Evolutionary conservation across 169 alveolate genomes (phyloP), one percentile per base, ranked within the genome.

Genomic region (Plasmodium fragile): DNA sequence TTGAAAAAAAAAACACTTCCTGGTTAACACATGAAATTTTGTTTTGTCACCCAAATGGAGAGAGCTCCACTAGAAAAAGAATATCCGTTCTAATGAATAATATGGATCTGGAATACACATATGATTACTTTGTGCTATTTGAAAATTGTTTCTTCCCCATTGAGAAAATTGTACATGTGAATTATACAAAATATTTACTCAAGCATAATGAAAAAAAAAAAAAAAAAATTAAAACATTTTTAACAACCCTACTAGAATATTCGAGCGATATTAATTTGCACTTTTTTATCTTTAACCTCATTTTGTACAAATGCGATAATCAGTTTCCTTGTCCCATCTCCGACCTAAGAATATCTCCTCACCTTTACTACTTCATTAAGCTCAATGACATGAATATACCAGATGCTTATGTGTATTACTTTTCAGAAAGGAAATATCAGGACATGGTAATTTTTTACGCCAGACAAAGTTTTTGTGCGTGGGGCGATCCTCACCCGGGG

Each of bases 251-350:
- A 6, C 13, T 91, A 30, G 92, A 81, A 49, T 71, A 69, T 49
- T 91, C 84, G 1, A 81, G 28, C 18, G 94, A 91, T 65, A 32
- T 91, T 0, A 91, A 91, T 32, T 91, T 91, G 22, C 94, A 91
- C 53, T 91, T 91, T 22, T 91, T 91, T 28, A 28, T 91, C 11
- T 91, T 91, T 81, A 69, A 91, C 75, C 77, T 91, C 52, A 80
- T 91, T 70, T 55, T 91, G 41, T 91, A 91, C 59, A 91, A 91
- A 91, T 91, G 94, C 55, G 73, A 52, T n/a, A 91, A 91, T 55
- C 79, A 75, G 25, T 91, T 91, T 32, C 94, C 94, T 1, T 91
- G 94, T 71, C 45, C 92, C 7, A 73, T 91, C 10, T 91, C 75
- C n/a, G 92, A 91, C 41, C 36, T 91, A 1, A 52, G 30, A 7